Evolutionary conservation across 805 yeast species (phyloP), one percentile per base, ranked within the genome.

Genomic region (Zygosaccharomyces lentus): DNA sequence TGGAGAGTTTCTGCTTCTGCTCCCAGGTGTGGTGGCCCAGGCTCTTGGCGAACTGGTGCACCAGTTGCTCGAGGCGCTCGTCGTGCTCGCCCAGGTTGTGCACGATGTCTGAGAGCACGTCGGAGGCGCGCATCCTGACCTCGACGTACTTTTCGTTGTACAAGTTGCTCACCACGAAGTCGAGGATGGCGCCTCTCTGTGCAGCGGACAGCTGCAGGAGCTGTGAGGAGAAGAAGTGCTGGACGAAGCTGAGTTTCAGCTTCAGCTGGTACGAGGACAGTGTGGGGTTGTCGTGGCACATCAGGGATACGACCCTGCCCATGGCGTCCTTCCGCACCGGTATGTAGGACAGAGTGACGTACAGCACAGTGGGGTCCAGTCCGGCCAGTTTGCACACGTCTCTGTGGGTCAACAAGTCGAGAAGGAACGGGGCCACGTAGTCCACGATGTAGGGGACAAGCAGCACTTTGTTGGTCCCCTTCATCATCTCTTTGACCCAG

Each of bases 331-430:
- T 59, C 32, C 76, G 66, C 49, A 69, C 76, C 5, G 80, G 71
- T 26, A 78, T 57, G 21, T 72, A 67, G 0, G 82, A 78, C 3
- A 84, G 59, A 24, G 67, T 59, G 13, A 69, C 62, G 51, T 77
- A 73, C 17, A 77, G 54, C 6, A 65, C 56, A 1, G 76, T 71
- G 0, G 91, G 85, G 32, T 73, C 72, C 9, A 85, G 64, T 26
- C 74, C 75, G 0, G 83, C 82, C 46, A 85, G 64, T 53, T 84
- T 87, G 53, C 95, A 85, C 10, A 87, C 87, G 50, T 91, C 97
- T 49, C 87, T 81, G 71, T 85, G 75, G 37, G 73, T 75, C 42
- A 81, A 77, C 38, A 88, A 66, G 13, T 75, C 70, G 57, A 87
- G 69, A 46, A 88, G 67, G 50, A 86, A 81, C 23, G 96, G 96